Evolutionary conservation across 1,284 basidiomycete species (phyloP), one percentile per base, ranked within the genome.

Genomic region (Cutaneotrichosporon arboriforme): DNA sequence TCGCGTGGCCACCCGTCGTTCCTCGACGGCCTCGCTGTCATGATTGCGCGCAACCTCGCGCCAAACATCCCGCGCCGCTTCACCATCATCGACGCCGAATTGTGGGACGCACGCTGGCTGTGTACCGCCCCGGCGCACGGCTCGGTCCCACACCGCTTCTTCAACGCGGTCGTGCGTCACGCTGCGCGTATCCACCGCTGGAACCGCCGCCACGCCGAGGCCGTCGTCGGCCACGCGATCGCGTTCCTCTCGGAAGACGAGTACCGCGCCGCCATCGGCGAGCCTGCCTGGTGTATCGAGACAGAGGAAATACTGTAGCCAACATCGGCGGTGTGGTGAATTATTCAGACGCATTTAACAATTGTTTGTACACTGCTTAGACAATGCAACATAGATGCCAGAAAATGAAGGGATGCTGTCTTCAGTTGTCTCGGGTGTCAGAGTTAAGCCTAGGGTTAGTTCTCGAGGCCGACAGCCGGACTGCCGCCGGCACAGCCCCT

Each of bases 201-300:
- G 42, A 43, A 43, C n/a, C 23, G 42, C 8, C 14, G n/a, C n/a
- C 17, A 17, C 23, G 42, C 42, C 26, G 42, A 43, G 26, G 23
- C 15, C 5, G 42, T 26, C 17, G 42, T 43, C 2, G 26, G 22
- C 15, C 17, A 31, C 9, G 31, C 39, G 8, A n/a, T 51, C 45
- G 23, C 23, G 26, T 51, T 47, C 26, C 22, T 55, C 8, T 15
- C 23, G 2, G 40, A 41, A 23, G 40, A 46, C 21, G 49, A 46
- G 44, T 55, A 55, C 36, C 41, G 45, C 35, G 26, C 34, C 5
- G 14, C 12, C 1, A 45, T 55, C 15, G 54, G 54, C 34, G 45
- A 51, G 33, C 18, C 18, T 43, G 17, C 31, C 35, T 55, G 46
- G 34, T n/a, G n/a, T 18, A 39, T 55, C 40, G 45, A 55, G 40